These are phyloP conservation scores for Paraphaeosphaeria minitans DNA, from an alignment of 2,329 filamentous ascomycete species.

Conservation along the genomic window DNA sequence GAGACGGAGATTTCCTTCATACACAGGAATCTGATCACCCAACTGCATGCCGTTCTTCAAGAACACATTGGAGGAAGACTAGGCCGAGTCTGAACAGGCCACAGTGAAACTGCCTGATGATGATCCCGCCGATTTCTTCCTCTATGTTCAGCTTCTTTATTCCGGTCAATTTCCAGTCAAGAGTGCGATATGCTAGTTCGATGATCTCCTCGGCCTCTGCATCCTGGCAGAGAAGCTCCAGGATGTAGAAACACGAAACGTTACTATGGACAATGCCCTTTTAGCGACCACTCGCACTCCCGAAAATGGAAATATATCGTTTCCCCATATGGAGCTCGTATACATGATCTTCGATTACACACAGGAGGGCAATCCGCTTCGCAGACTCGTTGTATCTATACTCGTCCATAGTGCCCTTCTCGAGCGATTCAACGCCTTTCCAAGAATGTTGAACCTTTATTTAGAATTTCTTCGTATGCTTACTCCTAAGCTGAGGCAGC, in stretches of 20 bases:
- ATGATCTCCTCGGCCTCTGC: background rate
- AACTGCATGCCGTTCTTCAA: conserved; percentile 4
- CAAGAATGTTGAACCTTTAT: no score
- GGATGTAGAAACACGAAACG: no score
- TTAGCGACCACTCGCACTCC: no score
- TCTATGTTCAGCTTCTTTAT: conserved; percentile 1
- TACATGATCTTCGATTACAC: background rate
- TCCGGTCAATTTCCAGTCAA: no score
- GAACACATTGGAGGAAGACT: background rate
- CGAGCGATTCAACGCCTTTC: no score
- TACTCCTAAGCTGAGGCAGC: no score
- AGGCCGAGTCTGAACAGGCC: background rate
- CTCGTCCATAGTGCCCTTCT: no score
- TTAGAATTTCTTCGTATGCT: no score
- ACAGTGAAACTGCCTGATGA: conserved; percentile 7
- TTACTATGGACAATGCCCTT: no score
- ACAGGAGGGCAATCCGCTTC: background rate
- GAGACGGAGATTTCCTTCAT: background rate
- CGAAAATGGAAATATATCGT: background rate
- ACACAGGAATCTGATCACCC: background rate
- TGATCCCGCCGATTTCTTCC: background rate
- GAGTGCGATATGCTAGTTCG: no score
- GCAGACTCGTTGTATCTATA: background rate
- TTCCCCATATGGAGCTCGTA: background rate
- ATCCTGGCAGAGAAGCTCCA: background rate